A percentile compares a stretch with the other conserved stretches of the same genome.
These are phyloP conservation scores for Solanum raphanifolium DNA, from an alignment of 257 asterid species.

Conservation along the genomic window DNA sequence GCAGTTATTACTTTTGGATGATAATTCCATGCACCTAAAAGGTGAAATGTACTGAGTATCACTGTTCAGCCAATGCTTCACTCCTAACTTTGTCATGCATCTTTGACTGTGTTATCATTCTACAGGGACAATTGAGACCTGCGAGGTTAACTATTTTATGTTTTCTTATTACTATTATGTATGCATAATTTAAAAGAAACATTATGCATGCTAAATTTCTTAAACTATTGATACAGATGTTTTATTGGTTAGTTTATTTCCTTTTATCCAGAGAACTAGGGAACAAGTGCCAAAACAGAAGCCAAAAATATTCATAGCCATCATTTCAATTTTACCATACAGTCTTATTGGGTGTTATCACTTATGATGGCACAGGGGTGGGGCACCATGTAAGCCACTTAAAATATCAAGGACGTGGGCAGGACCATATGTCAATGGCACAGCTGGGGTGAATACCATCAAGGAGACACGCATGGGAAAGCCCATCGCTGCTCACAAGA, in stretches of 20 bases:
- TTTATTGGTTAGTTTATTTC: not conserved
- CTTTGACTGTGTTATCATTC: not conserved
- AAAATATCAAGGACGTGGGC: not conserved
- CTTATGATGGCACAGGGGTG: not conserved
- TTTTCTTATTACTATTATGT: not conserved
- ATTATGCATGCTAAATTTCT: not conserved
- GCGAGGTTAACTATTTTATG: not conserved
- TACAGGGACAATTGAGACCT: not conserved
- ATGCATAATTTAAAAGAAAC: not conserved
- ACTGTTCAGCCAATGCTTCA: not conserved
- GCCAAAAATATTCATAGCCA: not conserved
- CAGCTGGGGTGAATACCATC: not conserved
- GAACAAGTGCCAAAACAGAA: not conserved
- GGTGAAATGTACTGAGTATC: not conserved
- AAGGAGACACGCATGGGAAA: not conserved
- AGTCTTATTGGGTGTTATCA: not conserved
- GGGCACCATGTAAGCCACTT: not conserved
- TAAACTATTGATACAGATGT: not conserved
- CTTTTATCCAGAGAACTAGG: not conserved
- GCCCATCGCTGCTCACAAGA: not conserved
- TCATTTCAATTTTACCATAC: not conserved
- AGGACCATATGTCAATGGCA: not conserved
- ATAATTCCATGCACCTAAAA: not conserved
- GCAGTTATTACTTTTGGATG: not conserved
- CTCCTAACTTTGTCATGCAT: not conserved